Base-by-base conservation (phyloP, 2,329 filamentous ascomycete species). In the Endoconidiophora polonica region DNA sequence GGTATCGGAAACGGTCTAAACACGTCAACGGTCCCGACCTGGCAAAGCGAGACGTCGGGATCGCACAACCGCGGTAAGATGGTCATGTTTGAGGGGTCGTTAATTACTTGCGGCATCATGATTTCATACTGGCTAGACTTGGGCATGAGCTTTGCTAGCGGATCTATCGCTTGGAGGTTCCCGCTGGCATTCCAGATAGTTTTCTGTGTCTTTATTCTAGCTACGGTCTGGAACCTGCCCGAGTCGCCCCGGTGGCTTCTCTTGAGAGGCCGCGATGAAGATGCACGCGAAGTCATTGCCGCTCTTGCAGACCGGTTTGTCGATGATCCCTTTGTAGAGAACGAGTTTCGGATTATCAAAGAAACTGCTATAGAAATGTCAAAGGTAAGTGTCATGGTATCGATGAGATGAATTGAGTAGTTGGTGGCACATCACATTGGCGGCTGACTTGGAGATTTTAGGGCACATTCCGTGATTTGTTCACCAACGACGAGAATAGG, bases 361-460 rank as follows among this genome's bases (percentile, higher is more conserved):
- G 73, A 79, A 48, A 76, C 82, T 1, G 79, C 83, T n/a, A 64
- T 77, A n/a, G 81, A 87, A 54, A 61, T 68, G 44, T 68, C 72
- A 20, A 71, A 70, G 53, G 62, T 33, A 33, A 9, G 26, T 33
- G 26, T 18, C 40, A 42, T 18, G 18, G 40, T n/a, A 20, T 42
- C 3, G 40, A 18, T 10, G 40, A 20, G 4, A 22, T 33, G 5
- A 33, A 33, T 6, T 33, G 12, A 9, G 12, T 10, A 33, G 5
- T 33, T 33, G 7, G 26, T 9, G 26, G 26, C 4, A 9, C 12
- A 33, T 10, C 4, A 9, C 12, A 33, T 10, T 33, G 5, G 7
- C 26, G 7, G 7, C 26, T 33, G 26, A 33, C 26, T 18, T 18
- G 1, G 26, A 33, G 7, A 20, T 44, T 26, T 7, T 16, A 44